Evolutionary conservation across 495 filamentous ascomycete genomes (phyloP).

Genomic region (Xylaria acuta): DNA sequence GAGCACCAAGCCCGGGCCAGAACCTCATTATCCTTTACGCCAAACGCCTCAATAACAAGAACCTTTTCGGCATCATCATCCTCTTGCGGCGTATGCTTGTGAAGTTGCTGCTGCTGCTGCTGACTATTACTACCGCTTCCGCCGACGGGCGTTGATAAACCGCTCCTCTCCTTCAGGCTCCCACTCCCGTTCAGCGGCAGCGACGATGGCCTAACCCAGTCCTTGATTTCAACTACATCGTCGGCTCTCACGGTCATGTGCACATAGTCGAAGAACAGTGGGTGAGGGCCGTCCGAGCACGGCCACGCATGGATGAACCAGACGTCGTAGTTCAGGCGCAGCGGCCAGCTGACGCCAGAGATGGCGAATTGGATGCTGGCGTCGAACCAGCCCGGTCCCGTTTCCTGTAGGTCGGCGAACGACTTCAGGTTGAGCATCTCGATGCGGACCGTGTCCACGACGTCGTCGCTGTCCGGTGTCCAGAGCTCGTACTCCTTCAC

Average conservation of each 20-base stretch:
- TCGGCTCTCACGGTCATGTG: constrained; percentile 62
- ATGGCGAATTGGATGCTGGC: constrained; percentile 72
- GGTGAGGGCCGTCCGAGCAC: constrained; percentile 71
- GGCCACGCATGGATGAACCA: constrained; percentile 70
- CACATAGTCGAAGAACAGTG: constrained; percentile 71
- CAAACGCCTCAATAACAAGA: constrained; percentile 72
- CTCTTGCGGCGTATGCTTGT: constrained; percentile 22
- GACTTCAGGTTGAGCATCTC: constrained; percentile 64
- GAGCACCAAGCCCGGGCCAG: constrained; percentile 75
- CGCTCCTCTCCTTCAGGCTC: constrained; percentile 29
- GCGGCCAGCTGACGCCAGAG: constrained; percentile 66
- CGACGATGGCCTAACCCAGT: constrained; percentile 59
- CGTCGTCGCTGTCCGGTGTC: constrained; percentile 55
- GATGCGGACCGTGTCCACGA: constrained; percentile 68
- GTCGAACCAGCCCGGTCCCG: constrained; percentile 59
- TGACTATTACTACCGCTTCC: constrained; percentile 30
- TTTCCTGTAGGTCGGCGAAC: constrained; percentile 25
- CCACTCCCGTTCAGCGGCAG: constrained; percentile 27
- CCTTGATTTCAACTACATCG: constrained; percentile 63
- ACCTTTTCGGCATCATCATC: constrained; percentile 62
- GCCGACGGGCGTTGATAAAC: constrained; percentile 32
- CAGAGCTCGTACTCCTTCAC: constrained; percentile 67
- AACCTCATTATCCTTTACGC: constrained; percentile 74
- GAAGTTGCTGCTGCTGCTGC: constrained; percentile 15
- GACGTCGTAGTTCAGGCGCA: constrained; percentile 68